These are phyloP conservation scores for Coniochaeta hoffmannii DNA, from an alignment of 2,329 filamentous ascomycete genomes.

Conservation along the genomic window DNA sequence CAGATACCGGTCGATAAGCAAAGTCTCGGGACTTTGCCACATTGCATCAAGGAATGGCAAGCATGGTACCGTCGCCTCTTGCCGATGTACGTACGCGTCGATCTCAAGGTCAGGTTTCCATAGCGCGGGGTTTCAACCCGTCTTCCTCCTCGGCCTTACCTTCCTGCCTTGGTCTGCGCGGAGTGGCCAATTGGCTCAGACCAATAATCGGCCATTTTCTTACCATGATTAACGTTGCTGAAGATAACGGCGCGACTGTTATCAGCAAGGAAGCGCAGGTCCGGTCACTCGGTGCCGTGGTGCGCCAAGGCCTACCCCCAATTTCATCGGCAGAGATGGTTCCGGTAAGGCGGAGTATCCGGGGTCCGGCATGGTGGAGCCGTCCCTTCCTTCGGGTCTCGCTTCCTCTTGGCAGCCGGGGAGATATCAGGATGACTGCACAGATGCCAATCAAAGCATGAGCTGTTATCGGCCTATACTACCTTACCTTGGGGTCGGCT, in stretches of 20 bases:
- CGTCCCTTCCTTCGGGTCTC: background rate
- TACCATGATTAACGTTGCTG: background rate
- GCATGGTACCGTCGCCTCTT: background rate
- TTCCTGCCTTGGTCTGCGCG: background rate
- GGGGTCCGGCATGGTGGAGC: background rate
- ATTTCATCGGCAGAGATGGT: background rate
- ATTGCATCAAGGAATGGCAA: no score
- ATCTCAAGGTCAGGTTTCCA: background rate
- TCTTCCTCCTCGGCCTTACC: background rate
- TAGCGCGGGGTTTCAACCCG: no score
- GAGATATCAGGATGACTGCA: no score
- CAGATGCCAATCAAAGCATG: no score
- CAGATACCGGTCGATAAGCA: background rate
- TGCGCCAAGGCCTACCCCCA: background rate
- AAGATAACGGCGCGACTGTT: background rate
- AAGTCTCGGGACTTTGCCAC: no score
- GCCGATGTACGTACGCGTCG: background rate
- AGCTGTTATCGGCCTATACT: no score
- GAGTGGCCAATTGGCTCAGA: no score
- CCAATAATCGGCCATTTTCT: no score
- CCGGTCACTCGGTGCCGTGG: background rate
- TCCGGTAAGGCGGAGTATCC: background rate
- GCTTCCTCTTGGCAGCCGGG: background rate
- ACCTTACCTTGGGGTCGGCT: no score
- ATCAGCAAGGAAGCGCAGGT: no score